Percentiles rank a stretch among this genome's conserved stretches.
Evolutionary conservation across 164 flowering plant species (phyloP).

Genomic region (grape (Vitis vinifera)): DNA sequence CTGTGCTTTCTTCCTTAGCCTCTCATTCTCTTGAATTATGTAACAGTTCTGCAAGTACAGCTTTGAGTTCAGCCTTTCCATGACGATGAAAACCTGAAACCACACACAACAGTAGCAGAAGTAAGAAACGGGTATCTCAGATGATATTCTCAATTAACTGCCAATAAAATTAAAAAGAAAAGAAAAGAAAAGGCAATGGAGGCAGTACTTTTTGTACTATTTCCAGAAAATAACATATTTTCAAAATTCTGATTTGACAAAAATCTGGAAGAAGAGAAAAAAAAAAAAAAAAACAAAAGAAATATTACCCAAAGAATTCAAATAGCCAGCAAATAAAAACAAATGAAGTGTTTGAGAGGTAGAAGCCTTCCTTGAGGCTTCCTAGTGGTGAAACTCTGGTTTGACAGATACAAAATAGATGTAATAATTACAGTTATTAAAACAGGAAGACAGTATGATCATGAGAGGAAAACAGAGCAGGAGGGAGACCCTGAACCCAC

Average conservation of each 20-base stretch:
- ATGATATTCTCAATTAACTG: neutral
- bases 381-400: neutral
- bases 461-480: constrained; percentile 12
- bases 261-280: neutral
- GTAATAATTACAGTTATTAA: neutral
- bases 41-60: constrained; percentile 79
- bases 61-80: constrained; percentile 86
- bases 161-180: neutral
- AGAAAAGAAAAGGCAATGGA: neutral
- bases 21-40: constrained; percentile 85
- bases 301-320: neutral
- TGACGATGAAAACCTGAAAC: constrained; percentile 25
- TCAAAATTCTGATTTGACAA: neutral
- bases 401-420: too few species aligned
- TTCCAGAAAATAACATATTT: neutral
- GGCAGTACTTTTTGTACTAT: neutral
- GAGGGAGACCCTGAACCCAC: neutral
- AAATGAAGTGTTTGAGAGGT: too few species aligned
- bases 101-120: constrained; percentile 5
- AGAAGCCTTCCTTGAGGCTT: neutral
- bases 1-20: constrained; percentile 86
- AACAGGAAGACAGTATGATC: neutral
- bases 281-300: neutral
- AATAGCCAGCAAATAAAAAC: neutral
- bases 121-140: constrained; percentile 11